Conservation (phyloP, 768 basidiomycete genomes). For the Sistotremastrum niveocremeum region DNA sequence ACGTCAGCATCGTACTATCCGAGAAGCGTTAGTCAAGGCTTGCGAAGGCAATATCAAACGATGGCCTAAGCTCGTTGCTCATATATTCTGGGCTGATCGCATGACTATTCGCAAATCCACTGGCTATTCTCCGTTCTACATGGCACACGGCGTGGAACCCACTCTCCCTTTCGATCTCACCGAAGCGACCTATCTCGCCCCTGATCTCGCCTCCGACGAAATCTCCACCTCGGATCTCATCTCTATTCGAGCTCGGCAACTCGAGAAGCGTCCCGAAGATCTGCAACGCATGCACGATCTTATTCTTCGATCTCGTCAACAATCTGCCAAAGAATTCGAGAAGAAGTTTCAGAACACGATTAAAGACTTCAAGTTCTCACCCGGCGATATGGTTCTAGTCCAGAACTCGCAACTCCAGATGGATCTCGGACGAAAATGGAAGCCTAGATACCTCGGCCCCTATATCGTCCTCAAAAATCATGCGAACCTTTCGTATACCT, state of each 20-base stretch:
- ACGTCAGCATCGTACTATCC: constrained; percentile 16
- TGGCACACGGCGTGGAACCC: constrained; percentile 7
- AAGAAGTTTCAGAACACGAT: constrained; percentile 8
- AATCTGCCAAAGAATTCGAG: constrained; percentile 8
- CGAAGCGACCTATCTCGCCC: constrained; percentile 17
- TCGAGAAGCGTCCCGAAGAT: constrained; percentile 8
- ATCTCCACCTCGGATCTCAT: constrained; percentile 10
- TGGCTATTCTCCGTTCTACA: constrained; percentile 9
- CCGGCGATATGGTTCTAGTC: constrained; percentile 17
- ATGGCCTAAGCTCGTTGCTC: constrained; percentile 16
- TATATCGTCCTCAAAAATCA: constrained; percentile 13
- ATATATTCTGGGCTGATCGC: constrained; percentile 10
- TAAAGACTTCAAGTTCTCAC: constrained; percentile 14
- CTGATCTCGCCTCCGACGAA: constrained; percentile 16
- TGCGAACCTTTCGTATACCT: constrained; percentile 12
- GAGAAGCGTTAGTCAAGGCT: constrained; percentile 22
- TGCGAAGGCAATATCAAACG: constrained; percentile 16
- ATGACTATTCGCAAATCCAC: constrained; percentile 5
- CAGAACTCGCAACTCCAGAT: too few species aligned
- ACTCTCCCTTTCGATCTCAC: constrained; percentile 24
- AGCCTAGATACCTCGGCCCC: constrained; percentile 14
- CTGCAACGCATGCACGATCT: constrained; percentile 1
- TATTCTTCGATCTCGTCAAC: constrained; percentile 3
- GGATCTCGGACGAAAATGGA: too few species aligned
- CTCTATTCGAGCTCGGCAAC: constrained; percentile 2